Conservation (phyloP, 129 eudicot species). For the Tagetes erecta region DNA sequence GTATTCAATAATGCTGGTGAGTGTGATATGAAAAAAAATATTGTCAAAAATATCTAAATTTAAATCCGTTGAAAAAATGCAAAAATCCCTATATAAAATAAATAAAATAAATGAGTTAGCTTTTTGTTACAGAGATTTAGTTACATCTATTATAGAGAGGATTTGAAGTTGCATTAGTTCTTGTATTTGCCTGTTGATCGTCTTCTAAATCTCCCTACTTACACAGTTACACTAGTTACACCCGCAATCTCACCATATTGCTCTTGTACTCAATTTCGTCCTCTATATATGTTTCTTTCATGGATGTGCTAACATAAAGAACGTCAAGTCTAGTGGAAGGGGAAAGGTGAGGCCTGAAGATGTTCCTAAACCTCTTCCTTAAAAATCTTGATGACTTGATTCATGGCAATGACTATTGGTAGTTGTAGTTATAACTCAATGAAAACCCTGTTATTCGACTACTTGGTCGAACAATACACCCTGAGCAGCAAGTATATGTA, state of each 20-base stretch:
- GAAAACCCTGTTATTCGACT: slow-evolving; percentile 56
- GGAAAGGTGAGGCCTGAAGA: not conserved
- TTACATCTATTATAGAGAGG: no score
- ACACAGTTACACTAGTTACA: not conserved
- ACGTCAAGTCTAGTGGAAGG: not conserved
- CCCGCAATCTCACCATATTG: not conserved
- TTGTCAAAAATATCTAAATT: no score
- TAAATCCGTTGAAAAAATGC: no score
- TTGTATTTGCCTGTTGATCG: slow-evolving; percentile 9
- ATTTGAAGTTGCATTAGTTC: no score
- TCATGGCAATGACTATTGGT: slow-evolving; percentile 45
- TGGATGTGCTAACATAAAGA: not conserved
- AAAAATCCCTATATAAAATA: no score
- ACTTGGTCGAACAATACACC: slow-evolving; percentile 74
- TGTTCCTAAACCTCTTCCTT: not conserved
- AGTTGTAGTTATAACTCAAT: slow-evolving; percentile 35
- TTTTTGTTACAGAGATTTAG: no score
- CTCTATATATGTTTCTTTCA: no score
- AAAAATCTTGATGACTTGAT: no score
- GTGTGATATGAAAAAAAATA: no score
- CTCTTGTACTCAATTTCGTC: no score
- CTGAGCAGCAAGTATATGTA: slow-evolving; percentile 49
- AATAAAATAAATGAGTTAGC: no score
- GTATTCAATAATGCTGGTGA: no score
- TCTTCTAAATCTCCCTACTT: slow-evolving; percentile 8